Evolutionary conservation across 2,329 filamentous ascomycete genomes (phyloP).

Genomic region (Aspergillus spinulosporus): DNA sequence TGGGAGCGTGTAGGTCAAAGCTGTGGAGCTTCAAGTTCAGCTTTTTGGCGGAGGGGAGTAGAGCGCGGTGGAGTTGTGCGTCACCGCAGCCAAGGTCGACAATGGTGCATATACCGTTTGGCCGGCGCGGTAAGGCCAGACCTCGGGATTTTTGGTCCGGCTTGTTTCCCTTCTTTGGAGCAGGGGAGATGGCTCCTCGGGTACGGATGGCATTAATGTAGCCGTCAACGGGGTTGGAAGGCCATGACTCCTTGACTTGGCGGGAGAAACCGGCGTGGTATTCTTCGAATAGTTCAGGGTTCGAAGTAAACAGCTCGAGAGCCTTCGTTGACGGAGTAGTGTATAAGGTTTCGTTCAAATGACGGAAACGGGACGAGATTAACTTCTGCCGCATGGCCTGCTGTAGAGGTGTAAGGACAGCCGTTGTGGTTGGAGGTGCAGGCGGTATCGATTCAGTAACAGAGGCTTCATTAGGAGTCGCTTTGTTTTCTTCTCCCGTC

Average conservation of each 20-base stretch:
- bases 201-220: conserved; percentile 72
- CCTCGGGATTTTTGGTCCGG: conserved; percentile 30
- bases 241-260: conserved; percentile 88
- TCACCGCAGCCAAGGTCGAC: conserved; percentile 94
- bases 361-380: conserved; percentile 90
- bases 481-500: conserved; percentile 20
- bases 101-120: conserved; percentile 69
- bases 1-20: conserved; percentile 81
- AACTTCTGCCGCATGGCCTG: conserved; percentile 93
- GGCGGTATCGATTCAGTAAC: conserved; percentile 27
- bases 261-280: conserved; percentile 96
- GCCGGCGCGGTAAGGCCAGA: conserved; percentile 67
- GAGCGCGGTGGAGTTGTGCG: conserved; percentile 71
- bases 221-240: conserved; percentile 88
- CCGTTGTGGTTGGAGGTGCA: conserved; percentile 46
- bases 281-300: conserved; percentile 91
- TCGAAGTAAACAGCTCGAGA: conserved; percentile 76
- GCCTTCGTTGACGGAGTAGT: conserved; percentile 83
- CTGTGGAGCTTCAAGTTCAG: conserved; percentile 74
- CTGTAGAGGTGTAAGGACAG: conserved; percentile 86
- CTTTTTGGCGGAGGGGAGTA: conserved; percentile 61
- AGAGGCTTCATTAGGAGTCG: conserved; percentile 17
- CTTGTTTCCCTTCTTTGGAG: conserved; percentile 45
- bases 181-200: conserved; percentile 58
- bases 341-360: conserved; percentile 95